Percentiles rank a stretch among this genome's conserved stretches.
phyloP scores from a whole-genome alignment of 1,284 basidiomycete genomes.

The Paramarasmius palmivorus region DNA sequence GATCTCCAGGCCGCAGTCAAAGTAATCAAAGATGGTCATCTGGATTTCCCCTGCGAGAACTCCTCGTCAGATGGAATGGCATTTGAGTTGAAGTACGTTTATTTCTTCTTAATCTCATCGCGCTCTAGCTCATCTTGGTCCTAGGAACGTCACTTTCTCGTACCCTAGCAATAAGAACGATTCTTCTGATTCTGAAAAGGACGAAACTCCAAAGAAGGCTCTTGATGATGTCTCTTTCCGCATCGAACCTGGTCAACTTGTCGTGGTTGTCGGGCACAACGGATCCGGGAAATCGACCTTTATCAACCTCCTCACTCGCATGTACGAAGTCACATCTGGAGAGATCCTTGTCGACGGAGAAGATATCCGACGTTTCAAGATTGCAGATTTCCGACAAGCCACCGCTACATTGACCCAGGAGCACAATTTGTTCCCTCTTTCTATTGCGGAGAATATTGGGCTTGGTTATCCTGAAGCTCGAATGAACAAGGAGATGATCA shows the following conservation, averaged over 20 bases:
- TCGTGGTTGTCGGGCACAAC: constrained; percentile 47
- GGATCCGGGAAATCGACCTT: constrained; percentile 44
- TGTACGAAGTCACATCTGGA: constrained; percentile 44
- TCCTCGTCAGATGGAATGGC: not conserved
- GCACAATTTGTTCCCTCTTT: constrained; percentile 42
- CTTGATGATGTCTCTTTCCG: constrained; percentile 5
- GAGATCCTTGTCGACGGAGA: constrained; percentile 39
- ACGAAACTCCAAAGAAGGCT: not conserved
- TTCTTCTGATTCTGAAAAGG: not conserved
- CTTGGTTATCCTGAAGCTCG: constrained; percentile 36
- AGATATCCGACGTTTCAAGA: constrained; percentile 33
- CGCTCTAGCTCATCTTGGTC: not conserved
- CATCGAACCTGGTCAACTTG: constrained; percentile 13
- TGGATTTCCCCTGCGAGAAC: not conserved
- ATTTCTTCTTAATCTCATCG: not conserved
- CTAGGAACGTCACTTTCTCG: constrained; percentile 1
- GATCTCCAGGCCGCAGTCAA: not conserved
- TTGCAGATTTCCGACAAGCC: constrained; percentile 35
- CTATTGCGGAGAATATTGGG: constrained; percentile 45
- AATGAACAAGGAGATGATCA: constrained; percentile 28
- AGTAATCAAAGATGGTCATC: not conserved
- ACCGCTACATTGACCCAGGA: constrained; percentile 46
- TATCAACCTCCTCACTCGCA: constrained; percentile 41
- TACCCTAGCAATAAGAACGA: not conserved
- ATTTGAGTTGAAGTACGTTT: constrained; percentile 4